Conservation (phyloP, 345 rosid genomes). For the Physaria fendleri region DNA sequence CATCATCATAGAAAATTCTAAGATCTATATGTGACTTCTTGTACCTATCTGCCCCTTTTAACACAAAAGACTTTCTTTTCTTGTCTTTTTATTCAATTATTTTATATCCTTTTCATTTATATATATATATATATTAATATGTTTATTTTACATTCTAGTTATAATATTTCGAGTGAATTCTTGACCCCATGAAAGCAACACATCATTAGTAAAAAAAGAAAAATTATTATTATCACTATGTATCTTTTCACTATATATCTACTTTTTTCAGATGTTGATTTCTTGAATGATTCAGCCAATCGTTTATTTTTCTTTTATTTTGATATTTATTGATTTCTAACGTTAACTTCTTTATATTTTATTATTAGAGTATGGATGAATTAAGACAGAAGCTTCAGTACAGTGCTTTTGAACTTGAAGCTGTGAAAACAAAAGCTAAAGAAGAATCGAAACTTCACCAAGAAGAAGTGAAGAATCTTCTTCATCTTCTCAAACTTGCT, state of each 20-base stretch:
- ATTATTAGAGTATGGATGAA: slow-evolving; percentile 49
- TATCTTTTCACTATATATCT: slow-evolving; percentile 4
- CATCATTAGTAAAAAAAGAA: slow-evolving; percentile 10
- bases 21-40: slow-evolving; percentile 33
- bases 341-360: not conserved
- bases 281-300: slow-evolving; percentile 20
- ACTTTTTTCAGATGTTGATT: slow-evolving; percentile 18
- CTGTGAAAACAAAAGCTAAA: slow-evolving; percentile 52
- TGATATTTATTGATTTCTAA: slow-evolving; percentile 2
- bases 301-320: not conserved
- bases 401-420: slow-evolving; percentile 52
- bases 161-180: slow-evolving; percentile 19
- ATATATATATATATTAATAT: not conserved
- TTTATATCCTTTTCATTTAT: not conserved
- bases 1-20: slow-evolving; percentile 18
- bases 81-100: slow-evolving; percentile 19
- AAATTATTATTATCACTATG: not conserved
- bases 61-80: not conserved
- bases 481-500: slow-evolving; percentile 51
- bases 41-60: slow-evolving; percentile 25
- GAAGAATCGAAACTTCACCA: slow-evolving; percentile 48
- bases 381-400: slow-evolving; percentile 62
- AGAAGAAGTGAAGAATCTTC: slow-evolving; percentile 41
- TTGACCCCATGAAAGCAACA: slow-evolving; percentile 25
- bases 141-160: slow-evolving; percentile 23